These are phyloP conservation scores for Centrapalus pauciflorus DNA, from an alignment of 129 eudicot species.

Conservation along the genomic window DNA sequence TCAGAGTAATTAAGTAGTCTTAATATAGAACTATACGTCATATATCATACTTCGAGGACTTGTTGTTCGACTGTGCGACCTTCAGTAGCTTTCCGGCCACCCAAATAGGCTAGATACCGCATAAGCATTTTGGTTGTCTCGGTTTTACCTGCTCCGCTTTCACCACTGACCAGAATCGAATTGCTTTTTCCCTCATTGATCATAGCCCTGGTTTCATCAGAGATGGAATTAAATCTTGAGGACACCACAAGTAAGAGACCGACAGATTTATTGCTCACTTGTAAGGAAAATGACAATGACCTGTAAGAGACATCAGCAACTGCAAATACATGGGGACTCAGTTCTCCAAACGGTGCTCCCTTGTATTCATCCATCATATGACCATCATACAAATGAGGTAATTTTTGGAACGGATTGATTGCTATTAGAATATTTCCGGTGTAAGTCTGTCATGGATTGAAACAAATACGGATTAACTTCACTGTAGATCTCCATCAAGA, in stretches of 20 bases:
- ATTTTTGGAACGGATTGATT: constrained; percentile 93
- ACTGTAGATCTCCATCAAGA: no score
- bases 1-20: constrained; percentile 10
- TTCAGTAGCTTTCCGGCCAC: constrained; percentile 94
- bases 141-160: constrained; percentile 99
- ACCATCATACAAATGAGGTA: constrained; percentile 82
- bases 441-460: constrained; percentile 65
- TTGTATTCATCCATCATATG: constrained; percentile 99
- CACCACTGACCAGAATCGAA: constrained; percentile 97
- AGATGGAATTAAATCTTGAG: neutral
- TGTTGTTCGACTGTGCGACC: constrained; percentile 99
- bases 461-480: constrained; percentile 18
- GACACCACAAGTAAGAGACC: no score
- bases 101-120: constrained; percentile 93
- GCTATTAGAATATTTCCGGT: constrained; percentile 98
- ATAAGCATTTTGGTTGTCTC: constrained; percentile 99
- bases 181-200: constrained; percentile 85
- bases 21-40: constrained; percentile 37
- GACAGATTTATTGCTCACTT: neutral
- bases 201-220: constrained; percentile 78
- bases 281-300: constrained; percentile 28
- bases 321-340: constrained; percentile 99
- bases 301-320: constrained; percentile 97
- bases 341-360: constrained; percentile 93
- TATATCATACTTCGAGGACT: constrained; percentile 93